Conservation (phyloP, 1,284 basidiomycete genomes). For the Lignosus rhinocerotis region DNA sequence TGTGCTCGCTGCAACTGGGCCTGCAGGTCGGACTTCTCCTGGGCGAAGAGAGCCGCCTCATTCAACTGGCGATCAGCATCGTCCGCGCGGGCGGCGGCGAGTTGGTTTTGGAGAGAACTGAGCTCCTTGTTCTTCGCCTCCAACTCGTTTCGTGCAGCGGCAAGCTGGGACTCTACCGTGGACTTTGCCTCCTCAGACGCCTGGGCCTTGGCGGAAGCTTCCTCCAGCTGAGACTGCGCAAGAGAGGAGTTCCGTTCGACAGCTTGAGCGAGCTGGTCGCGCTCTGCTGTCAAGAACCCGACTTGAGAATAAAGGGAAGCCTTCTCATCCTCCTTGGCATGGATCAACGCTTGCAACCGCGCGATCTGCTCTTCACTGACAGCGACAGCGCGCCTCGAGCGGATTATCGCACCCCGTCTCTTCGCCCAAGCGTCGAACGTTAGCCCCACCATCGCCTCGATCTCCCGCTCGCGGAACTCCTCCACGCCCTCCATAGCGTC, state of each 20-base stretch:
- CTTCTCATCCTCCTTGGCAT: constrained; percentile 11
- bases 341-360: constrained; percentile 11
- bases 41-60: constrained; percentile 19
- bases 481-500: constrained; percentile 59
- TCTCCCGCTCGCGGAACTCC: constrained; percentile 31
- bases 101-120: constrained; percentile 26
- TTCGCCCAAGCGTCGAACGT: constrained; percentile 28
- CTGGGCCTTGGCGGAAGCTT: constrained; percentile 4
- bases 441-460: constrained; percentile 40
- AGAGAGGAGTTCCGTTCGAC: constrained; percentile 30
- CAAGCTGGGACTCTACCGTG: constrained; percentile 20
- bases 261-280: constrained; percentile 8
- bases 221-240: constrained; percentile 25
- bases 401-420: constrained; percentile 38
- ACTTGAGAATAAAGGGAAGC: constrained; percentile 10
- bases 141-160: constrained; percentile 25
- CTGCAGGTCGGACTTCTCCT: constrained; percentile 31
- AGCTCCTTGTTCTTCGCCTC: constrained; percentile 33
- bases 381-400: constrained; percentile 3
- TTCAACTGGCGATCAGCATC: constrained; percentile 18
- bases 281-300: constrained; percentile 11
- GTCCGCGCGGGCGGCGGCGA: constrained; percentile 22
- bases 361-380: background rate
- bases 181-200: constrained; percentile 15
- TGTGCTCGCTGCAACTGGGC: constrained; percentile 27